Evolutionary conservation across 352 stramenopile genomes (phyloP), one percentile per base, ranked within the genome.

Genomic region (Pythium myriotylum): DNA sequence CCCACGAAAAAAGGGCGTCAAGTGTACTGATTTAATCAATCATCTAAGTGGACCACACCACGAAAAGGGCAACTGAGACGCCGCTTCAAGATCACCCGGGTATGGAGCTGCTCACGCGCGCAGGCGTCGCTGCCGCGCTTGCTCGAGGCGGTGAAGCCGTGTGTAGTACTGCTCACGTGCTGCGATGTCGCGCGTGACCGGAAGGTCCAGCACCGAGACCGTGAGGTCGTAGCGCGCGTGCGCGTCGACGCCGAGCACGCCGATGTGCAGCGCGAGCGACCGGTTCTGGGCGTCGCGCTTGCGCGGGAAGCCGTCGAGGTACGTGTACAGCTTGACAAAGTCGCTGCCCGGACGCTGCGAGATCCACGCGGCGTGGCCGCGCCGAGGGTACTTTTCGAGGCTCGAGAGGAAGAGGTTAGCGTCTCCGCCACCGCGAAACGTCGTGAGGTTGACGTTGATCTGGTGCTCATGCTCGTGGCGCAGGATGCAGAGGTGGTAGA

Each of bases 391-490:
- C 47, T 77, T 76, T 41, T 88, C 66, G 14, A 89, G 75, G 52
- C 83, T 85, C 32, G 83, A 89, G 24, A 92, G 48, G 43, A 84
- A 91, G 27, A 94, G 51, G 35, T 88, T 94, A 7, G 83, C 81
- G 49, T 94, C 68, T 13, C 65, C 79, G 2, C 65, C 68, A 13
- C 65, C 79, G 2, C 65, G 33, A 29, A 70, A 32, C 33, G 67
- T 73, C 35, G 70, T 71, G 43, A 94, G 54, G 62, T 86, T 67
- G n/a, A 92, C 66, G 23, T 84, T 77, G 58, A 92, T 81, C 32
- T 79, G 65, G 60, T 94, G 85, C 52, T 94, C 81, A 61, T 92
- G 85, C 24, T 88, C 73, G 54, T 94, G 85, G 20, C 85, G 81
- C 45, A 76, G 47, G 32, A 94, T 78, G 56, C 81, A 94, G 10